Percentiles rank a stretch among this genome's conserved stretches.
These are phyloP conservation scores for Nidularia pulvinata DNA, from an alignment of 768 basidiomycete species.

Conservation along the genomic window DNA sequence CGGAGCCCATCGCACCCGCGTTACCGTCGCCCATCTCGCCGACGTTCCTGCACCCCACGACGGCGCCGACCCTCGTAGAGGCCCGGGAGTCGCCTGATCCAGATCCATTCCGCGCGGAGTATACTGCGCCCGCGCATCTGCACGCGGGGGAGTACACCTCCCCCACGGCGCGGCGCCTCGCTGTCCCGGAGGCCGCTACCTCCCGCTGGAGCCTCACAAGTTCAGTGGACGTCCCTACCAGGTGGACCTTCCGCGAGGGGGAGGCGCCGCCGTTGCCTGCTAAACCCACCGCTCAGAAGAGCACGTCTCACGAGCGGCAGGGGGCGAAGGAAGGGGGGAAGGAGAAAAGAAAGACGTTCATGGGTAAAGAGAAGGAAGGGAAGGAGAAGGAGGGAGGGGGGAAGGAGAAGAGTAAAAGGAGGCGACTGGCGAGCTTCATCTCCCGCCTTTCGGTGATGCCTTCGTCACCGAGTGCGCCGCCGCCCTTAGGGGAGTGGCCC, in stretches of 20 bases:
- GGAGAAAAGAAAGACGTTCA: neutral
- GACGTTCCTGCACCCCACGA: no score
- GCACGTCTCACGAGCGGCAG: neutral
- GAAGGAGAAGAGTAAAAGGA: neutral
- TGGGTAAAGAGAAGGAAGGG: neutral
- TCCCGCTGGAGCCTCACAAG: constrained; percentile 14
- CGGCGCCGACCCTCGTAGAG: no score
- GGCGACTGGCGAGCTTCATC: constrained; percentile 14
- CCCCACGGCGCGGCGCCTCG: neutral
- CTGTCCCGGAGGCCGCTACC: neutral
- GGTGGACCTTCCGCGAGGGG: neutral
- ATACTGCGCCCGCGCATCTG: no score
- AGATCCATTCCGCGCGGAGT: no score
- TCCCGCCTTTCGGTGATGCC: constrained; percentile 5
- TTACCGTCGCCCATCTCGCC: no score
- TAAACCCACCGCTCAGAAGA: no score
- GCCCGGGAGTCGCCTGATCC: no score
- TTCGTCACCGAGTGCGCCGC: no score
- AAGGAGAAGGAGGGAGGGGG: constrained; percentile 7
- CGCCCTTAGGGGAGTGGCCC: no score
- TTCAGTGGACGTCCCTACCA: neutral
- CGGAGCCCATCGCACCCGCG: no score
- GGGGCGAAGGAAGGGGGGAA: neutral
- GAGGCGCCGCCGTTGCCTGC: neutral
- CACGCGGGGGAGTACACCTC: neutral